A percentile compares a stretch with the other conserved stretches of the same genome.
These are phyloP conservation scores for Cardamine chenopodiifolia DNA, from an alignment of 345 rosid genomes.

Conservation along the genomic window DNA sequence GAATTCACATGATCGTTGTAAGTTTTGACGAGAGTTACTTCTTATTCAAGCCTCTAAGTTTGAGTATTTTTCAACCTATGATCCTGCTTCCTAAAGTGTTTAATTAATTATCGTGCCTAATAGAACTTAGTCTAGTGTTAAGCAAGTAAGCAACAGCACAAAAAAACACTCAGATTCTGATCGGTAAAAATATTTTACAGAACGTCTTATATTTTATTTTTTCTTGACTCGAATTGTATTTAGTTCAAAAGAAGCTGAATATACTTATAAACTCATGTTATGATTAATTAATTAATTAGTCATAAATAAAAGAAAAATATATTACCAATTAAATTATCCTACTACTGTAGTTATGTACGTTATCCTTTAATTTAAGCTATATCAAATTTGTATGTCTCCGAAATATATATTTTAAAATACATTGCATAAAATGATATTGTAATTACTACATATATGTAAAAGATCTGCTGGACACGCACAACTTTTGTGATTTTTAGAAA, in stretches of 20 bases:
- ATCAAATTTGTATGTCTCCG: no score
- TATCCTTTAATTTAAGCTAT: no score
- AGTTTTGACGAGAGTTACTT: not conserved
- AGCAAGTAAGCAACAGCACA: no score
- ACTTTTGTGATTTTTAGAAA: not conserved
- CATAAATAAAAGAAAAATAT: no score
- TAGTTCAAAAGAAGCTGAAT: not conserved
- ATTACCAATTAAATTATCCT: no score
- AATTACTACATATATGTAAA: not conserved
- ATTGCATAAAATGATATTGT: not conserved
- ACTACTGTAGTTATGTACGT: no score
- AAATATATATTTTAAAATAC: no score
- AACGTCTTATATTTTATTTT: no score
- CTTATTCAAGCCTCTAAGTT: not conserved
- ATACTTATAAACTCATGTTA: not conserved
- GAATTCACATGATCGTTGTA: not conserved
- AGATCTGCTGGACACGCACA: not conserved
- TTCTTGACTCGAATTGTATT: no score
- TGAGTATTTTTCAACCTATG: not conserved
- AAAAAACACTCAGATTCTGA: not conserved
- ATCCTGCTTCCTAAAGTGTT: not conserved
- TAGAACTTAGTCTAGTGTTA: not conserved
- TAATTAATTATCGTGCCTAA: not conserved
- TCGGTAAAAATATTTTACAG: not conserved
- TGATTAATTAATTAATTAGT: not conserved